These are phyloP conservation scores for Monilinia polystroma DNA, from an alignment of 2,329 filamentous ascomycete species.

Conservation along the genomic window DNA sequence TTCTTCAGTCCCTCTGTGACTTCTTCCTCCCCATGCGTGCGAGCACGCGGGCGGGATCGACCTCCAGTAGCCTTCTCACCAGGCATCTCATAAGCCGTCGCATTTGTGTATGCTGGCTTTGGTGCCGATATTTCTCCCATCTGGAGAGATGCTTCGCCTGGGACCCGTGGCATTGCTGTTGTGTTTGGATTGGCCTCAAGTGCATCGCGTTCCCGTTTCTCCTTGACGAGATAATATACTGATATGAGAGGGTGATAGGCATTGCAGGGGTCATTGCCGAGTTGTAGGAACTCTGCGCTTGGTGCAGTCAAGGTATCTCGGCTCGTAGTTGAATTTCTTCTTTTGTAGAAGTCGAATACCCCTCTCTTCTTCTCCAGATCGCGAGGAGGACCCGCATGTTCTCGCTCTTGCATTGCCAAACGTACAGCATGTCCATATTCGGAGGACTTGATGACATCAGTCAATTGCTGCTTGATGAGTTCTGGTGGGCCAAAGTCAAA, in stretches of 20 bases:
- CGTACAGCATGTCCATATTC: constrained; percentile 88
- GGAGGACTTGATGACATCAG: constrained; percentile 84
- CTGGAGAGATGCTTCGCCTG: constrained; percentile 53
- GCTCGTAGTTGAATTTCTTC: constrained; percentile 84
- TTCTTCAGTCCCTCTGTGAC: constrained; percentile 71
- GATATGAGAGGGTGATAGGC: constrained; percentile 91
- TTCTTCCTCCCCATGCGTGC: constrained; percentile 95
- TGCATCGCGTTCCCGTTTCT: constrained; percentile 82
- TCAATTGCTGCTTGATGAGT: constrained; percentile 76
- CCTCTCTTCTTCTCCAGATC: constrained; percentile 81
- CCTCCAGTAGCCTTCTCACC: constrained; percentile 85
- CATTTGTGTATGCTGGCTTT: constrained; percentile 85
- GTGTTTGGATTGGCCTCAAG: constrained; percentile 58
- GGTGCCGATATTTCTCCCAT: constrained; percentile 78
- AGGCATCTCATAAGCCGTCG: constrained; percentile 79
- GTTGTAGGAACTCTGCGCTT: constrained; percentile 80
- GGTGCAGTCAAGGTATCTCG: constrained; percentile 80
- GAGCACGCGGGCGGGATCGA: constrained; percentile 76
- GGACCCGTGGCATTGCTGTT: constrained; percentile 54
- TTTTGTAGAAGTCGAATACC: constrained; percentile 93
- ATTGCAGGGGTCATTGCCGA: constrained; percentile 85
- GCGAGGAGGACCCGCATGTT: constrained; percentile 50
- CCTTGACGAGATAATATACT: constrained; percentile 92
- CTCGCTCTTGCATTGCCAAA: constrained; percentile 66
- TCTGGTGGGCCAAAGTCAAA: constrained; percentile 95